Evolutionary conservation across 495 filamentous ascomycete species (phyloP), one percentile per base, ranked within the genome.

Genomic region (Aspergillus ostianus): DNA sequence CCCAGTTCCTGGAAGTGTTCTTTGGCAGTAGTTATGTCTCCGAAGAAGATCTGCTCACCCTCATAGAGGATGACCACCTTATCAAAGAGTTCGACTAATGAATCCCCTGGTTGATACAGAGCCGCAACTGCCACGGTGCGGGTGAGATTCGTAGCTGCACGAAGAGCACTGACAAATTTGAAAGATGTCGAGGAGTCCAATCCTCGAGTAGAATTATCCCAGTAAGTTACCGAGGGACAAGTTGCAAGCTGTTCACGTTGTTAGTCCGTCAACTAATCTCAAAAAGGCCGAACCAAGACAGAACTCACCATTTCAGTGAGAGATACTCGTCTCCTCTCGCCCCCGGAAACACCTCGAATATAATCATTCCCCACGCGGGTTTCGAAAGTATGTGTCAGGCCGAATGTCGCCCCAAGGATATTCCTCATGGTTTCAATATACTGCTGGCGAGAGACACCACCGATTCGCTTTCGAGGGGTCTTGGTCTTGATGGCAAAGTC

Each of bases 141-240:
- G 71, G 86, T 84, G 48, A 89, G 77, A 62, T 90, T 83, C 20
- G 87, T 89, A 67, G 86, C 79, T 19, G 89, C 74, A 3, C 87
- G 77, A 44, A 93, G 77, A 7, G 85, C 88, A 62, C 86, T 86
- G 56, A 78, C 66, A 55, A 75, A 77, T n/a, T 92, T 86, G 21
- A 94, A 78, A 0, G 91, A 90, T 2, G 88, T 93, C n/a, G 85
- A 87, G 20, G 87, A 87, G 63, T 96, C 91, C 13, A 94, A 77
- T 29, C 91, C 91, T 56, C 91, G 83, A 1, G 90, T 92, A 49
- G 80, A 84, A 70, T 96, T 93, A 67, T 94, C 91, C 88, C 90
- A 93, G 21, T 84, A 41, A 15, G 36, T 15, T 15, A 41, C 36
- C 13, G 36, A 41, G 12, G 36, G 36, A 41, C 36, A 41, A 4